Conservation (phyloP, 257 asterid genomes). For the Solanum lycopersicoides region DNA sequence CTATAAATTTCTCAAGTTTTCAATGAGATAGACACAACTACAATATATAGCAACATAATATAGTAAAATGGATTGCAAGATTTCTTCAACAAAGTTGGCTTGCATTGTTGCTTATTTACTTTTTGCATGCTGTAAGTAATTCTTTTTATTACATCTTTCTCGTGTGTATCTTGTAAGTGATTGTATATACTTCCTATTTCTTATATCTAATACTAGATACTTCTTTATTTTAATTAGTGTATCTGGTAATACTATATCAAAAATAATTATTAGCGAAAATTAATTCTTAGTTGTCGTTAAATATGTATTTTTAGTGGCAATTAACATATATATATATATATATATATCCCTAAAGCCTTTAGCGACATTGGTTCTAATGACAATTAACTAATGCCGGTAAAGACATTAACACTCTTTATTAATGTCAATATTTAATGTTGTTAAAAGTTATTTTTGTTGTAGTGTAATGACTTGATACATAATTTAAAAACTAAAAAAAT, state of each 20-base stretch:
- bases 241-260: too few species aligned
- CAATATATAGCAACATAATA: background rate
- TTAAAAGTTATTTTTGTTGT: too few species aligned
- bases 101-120: background rate
- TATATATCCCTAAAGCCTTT: too few species aligned
- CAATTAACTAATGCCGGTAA: accelerated
- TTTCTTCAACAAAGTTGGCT: background rate
- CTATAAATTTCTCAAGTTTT: background rate
- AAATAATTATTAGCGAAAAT: too few species aligned
- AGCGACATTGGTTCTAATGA: too few species aligned
- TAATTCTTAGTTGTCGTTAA: accelerated
- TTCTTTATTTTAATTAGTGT: too few species aligned
- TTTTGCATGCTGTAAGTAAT: background rate
- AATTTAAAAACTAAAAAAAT: too few species aligned
- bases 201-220: too few species aligned
- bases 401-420: too few species aligned
- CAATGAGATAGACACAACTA: background rate
- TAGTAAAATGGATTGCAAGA: background rate
- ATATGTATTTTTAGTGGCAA: too few species aligned
- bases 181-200: background rate
- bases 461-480: background rate
- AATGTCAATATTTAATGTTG: too few species aligned
- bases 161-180: background rate
- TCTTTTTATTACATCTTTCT: background rate
- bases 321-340: too few species aligned